Percentiles rank a stretch among this genome's conserved stretches.
Conservation (phyloP, 495 filamentous ascomycete genomes). For the Penicillium herquei region DNA sequence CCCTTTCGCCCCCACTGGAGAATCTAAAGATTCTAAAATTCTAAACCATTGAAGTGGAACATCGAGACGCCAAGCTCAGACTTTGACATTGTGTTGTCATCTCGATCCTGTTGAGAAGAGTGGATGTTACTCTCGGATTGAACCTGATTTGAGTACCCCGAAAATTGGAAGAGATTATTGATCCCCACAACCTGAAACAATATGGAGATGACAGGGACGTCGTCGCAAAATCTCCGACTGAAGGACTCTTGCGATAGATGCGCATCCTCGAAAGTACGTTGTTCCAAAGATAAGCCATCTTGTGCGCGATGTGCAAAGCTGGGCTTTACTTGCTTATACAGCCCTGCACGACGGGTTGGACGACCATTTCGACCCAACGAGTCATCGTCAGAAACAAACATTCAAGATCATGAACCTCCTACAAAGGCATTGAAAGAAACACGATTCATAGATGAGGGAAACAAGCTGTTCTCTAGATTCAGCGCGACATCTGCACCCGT, state of each 20-base stretch:
- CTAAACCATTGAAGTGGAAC: too few species aligned
- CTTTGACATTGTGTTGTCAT: too few species aligned
- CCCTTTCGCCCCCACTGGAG: too few species aligned
- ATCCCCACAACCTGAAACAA: neutral
- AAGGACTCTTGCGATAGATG: slow-evolving; percentile 40
- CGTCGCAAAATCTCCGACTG: neutral
- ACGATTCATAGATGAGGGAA: slow-evolving; percentile 6
- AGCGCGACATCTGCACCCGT: neutral
- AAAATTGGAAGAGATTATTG: too few species aligned
- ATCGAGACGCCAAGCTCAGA: too few species aligned
- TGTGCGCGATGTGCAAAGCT: slow-evolving; percentile 37
- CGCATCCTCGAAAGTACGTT: slow-evolving; percentile 38
- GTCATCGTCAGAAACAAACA: neutral
- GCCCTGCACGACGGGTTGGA: slow-evolving; percentile 30
- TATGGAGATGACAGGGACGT: neutral
- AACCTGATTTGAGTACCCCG: too few species aligned
- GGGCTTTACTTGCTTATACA: slow-evolving; percentile 38
- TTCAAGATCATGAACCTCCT: slow-evolving; percentile 1
- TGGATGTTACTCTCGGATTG: too few species aligned
- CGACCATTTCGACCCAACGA: slow-evolving; percentile 12
- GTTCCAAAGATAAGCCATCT: slow-evolving; percentile 34
- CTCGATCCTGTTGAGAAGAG: too few species aligned
- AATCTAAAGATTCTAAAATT: too few species aligned
- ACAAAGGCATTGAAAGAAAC: neutral
- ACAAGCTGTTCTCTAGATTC: neutral